phyloP scores from a whole-genome alignment of 202 grass and related monocot genomes.

The Cymbopogon flexuosus region DNA sequence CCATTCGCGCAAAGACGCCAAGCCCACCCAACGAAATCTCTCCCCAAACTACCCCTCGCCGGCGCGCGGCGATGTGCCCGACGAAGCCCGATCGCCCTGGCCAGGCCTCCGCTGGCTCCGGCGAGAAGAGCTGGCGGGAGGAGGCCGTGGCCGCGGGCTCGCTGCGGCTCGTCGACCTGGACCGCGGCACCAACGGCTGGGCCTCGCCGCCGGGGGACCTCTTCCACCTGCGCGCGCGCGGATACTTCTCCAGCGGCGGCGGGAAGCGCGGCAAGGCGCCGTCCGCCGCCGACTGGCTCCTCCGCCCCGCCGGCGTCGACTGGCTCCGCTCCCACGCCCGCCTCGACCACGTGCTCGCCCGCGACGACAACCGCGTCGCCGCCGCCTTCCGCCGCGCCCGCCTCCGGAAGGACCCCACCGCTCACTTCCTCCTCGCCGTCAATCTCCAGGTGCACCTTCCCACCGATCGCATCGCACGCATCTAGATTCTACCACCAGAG shows the following conservation, averaged over 20 bases:
- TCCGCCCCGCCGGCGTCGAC: conserved; percentile 84
- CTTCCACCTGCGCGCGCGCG: conserved; percentile 61
- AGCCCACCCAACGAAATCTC: conserved; percentile 22
- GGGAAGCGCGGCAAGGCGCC: conserved; percentile 46
- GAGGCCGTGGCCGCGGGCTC: conserved; percentile 61
- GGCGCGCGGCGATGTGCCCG: conserved; percentile 36
- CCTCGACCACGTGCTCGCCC: conserved; percentile 77
- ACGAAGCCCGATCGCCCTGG: conserved; percentile 20
- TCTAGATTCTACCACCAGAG: background rate
- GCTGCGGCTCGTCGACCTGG: conserved; percentile 69
- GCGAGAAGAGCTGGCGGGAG: conserved; percentile 41
- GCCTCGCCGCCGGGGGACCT: conserved; percentile 90
- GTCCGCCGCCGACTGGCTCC: conserved; percentile 58
- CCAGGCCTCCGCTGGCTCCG: background rate
- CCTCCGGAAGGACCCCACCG: conserved; percentile 44
- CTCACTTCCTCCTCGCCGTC: conserved; percentile 81
- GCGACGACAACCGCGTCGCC: conserved; percentile 58
- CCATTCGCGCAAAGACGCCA: conserved; percentile 29
- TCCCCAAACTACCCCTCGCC: conserved; percentile 9
- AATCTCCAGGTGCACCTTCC: conserved; percentile 58
- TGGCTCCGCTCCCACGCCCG: conserved; percentile 78
- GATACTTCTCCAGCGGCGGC: conserved; percentile 55
- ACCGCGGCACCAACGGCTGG: conserved; percentile 88
- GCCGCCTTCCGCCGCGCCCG: conserved; percentile 57
- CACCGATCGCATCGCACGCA: conserved; percentile 13